These are phyloP conservation scores for Plantago coronopus DNA, from an alignment of 305 asterid genomes.

Conservation along the genomic window DNA sequence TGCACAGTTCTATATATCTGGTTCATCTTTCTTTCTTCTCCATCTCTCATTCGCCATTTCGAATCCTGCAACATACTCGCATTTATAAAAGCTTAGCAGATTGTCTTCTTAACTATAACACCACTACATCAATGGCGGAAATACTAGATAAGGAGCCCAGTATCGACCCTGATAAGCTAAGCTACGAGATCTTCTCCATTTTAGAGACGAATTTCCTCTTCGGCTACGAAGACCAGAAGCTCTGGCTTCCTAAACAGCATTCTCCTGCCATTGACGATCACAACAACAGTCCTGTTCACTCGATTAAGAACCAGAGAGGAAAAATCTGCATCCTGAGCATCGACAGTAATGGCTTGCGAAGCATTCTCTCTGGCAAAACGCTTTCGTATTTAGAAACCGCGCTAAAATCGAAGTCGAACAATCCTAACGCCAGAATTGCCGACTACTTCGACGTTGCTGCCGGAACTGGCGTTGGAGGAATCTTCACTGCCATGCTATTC, in stretches of 20 bases:
- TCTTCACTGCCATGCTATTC: slow-evolving; percentile 83
- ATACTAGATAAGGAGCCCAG: too few relatives aligned
- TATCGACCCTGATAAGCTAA: slow-evolving; percentile 64
- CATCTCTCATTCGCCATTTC: too few relatives aligned
- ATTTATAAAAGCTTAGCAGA: too few relatives aligned
- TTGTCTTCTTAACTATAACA: too few relatives aligned
- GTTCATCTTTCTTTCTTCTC: too few relatives aligned
- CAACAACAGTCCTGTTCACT: slow-evolving; percentile 36
- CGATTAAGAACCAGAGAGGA: slow-evolving; percentile 75
- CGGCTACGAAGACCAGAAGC: slow-evolving; percentile 65
- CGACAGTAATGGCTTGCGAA: slow-evolving; percentile 86
- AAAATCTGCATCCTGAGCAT: slow-evolving; percentile 75
- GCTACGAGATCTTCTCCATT: slow-evolving; percentile 73
- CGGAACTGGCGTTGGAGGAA: slow-evolving; percentile 85
- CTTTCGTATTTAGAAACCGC: slow-evolving; percentile 75
- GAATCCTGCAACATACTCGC: too few relatives aligned
- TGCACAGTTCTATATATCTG: too few relatives aligned
- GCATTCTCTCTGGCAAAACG: slow-evolving; percentile 64
- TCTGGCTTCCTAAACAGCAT: slow-evolving; percentile 70
- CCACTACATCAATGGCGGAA: too few relatives aligned
- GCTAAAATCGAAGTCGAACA: slow-evolving; percentile 61
- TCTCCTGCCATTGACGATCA: slow-evolving; percentile 30
- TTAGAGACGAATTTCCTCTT: slow-evolving; percentile 49
- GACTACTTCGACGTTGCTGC: slow-evolving; percentile 90
- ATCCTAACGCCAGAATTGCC: slow-evolving; percentile 73